Base-by-base conservation (phyloP, 345 rosid species). In the Heritiera fomes region DNA sequence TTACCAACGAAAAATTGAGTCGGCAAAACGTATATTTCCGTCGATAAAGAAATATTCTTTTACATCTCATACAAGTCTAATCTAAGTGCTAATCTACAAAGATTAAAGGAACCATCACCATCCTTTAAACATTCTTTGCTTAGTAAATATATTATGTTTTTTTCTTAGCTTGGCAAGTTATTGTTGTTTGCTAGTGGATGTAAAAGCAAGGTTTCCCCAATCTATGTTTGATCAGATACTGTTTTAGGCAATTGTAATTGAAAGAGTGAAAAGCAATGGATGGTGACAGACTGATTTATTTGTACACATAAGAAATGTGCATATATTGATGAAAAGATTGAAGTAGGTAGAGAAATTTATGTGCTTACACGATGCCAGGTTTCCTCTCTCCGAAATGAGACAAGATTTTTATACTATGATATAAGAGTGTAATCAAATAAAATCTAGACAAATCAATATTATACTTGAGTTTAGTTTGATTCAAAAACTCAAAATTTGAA, bases 281-380 rank as follows among this genome's bases (percentile, higher is more conserved):
- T 38, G 47, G 47, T 40, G 70, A 65, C 28, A 17, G 70, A 65
- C 13, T 14, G 23, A 3, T 40, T 40, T 15, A 7, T 18, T 65
- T 65, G 18, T 34, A 6, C 30, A 58, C 70, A 65, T 40, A 65
- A 38, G 70, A 40, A 65, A 65, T 40, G 70, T 38, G 49, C 70
- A 40, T 7, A 7, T 65, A 65, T 40, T 9, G 49, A 40, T 38
- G 69, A 38, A 64, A 64, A 63, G 68, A 11, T 6, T 17, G 69
- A 64, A 38, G 46, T 34, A 38, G 69, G 49, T 65, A 1, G 11
- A 15, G 1, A 40, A 40, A 15, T 65, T 65, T 65, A 65, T 65
- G 49, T 40, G 12, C 23, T 6, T n/a, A 56, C 5, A 28, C 0
- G 73, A 34, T 34, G 38, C 38, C 38, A 46, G 58, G 40, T 23